Base-by-base conservation (phyloP, 2,329 filamentous ascomycete genomes). In the Thelonectria discophora region DNA sequence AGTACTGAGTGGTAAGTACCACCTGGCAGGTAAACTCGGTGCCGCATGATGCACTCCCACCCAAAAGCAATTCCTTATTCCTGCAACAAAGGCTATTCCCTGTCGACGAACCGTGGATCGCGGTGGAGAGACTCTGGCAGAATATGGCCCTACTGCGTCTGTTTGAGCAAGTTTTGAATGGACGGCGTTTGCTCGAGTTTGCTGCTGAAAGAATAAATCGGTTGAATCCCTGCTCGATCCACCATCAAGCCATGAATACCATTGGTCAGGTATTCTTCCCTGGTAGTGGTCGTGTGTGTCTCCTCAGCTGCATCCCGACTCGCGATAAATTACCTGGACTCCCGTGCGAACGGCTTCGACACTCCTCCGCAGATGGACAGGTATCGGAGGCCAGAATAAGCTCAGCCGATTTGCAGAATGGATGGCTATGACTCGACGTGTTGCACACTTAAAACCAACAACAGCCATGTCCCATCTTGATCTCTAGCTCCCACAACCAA, bases 131-230 rank as follows among this genome's bases (percentile, higher is more conserved):
- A 56, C 34, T 53, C 27, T 60, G 21, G 50, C 21, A 17, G 15
- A 9, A 47, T 51, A 51, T 51, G 53, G 48, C 42, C 43, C 43
- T 42, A 15, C 48, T 70, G 66, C 64, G 66, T 53, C 62, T 52
- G 40, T 70, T 73, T 70, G 65, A 72, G 69, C 68, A 70, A 70
- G 51, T 60, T 55, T 55, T 49, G 24, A 17, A 32, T 47, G 51
- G 24, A 21, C 17, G 17, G 30, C 37, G 17, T 21, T 27, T 24
- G 30, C 18, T 20, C 42, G 20, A n/a, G 12, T 40, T 47, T 24
- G 52, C n/a, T 12, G 40, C 20, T 27, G 32, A 55, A 13, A 18
- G 18, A n/a, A 12, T 40, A 11, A 37, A 37, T 37, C 3, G 34
- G 3, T 30, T 37, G 6, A 13, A 37, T 37, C 34, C 34, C 34